phyloP scores from a whole-genome alignment of 305 asterid genomes.

The Fraxinus ornus region DNA sequence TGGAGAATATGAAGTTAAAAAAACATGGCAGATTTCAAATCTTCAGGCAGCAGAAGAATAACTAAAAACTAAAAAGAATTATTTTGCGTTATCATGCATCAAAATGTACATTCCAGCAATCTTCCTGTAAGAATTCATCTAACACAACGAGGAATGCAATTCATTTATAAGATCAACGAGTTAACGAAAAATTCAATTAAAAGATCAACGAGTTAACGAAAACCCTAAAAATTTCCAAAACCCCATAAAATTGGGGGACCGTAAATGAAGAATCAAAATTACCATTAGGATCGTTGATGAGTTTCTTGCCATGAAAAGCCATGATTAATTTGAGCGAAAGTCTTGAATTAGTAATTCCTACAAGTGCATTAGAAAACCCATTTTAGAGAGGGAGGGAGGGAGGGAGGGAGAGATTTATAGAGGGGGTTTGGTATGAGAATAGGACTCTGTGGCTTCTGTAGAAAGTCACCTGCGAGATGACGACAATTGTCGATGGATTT shows the following conservation, averaged over 20 bases:
- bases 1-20: not conserved
- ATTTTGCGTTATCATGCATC: constrained; percentile 26
- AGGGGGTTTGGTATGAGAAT: not conserved
- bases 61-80: not conserved
- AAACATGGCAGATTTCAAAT: not conserved
- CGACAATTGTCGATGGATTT: constrained; percentile 40
- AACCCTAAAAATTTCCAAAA: constrained; percentile 7
- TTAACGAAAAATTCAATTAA: constrained; percentile 24
- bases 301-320: constrained; percentile 81
- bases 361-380: constrained; percentile 34
- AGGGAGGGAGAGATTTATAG: constrained; percentile 15
- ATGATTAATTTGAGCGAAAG: constrained; percentile 33
- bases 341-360: constrained; percentile 31
- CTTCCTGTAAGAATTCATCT: constrained; percentile 6
- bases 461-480: constrained; percentile 53
- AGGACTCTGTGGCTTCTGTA: constrained; percentile 35
- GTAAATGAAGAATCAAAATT: constrained; percentile 20
- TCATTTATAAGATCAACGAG: constrained; percentile 8
- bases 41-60: not conserved
- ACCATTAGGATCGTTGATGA: constrained; percentile 94
- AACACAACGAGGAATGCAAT: constrained; percentile 3
- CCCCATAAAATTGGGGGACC: not conserved
- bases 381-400: constrained; percentile 19
- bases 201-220: constrained; percentile 9
- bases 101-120: constrained; percentile 21